Evolutionary conservation across 306 rosid genomes (phyloP), one percentile per base, ranked within the genome.

Genomic region (Begonia fuchsioides): DNA sequence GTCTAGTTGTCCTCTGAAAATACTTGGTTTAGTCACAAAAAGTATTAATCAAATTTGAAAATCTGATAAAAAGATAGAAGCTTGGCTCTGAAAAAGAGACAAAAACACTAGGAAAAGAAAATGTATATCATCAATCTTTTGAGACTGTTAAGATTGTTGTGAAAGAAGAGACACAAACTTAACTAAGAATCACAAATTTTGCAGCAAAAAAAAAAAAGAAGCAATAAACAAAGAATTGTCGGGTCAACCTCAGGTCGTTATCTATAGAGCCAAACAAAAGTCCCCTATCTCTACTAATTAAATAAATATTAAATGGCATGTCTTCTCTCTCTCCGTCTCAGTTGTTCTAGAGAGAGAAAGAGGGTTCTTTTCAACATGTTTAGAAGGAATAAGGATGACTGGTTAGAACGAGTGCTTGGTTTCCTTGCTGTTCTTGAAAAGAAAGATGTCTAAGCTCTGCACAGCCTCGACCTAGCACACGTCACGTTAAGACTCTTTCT

Each of bases 181-280:
- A 57, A 58, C 38, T 26, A 26, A 5, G 35, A 26, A 26, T 8
- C 35, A 26, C 35, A 26, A 4, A 26, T 26, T 26, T 26, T 26
- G 35, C 35, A 4, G 35, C 35, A 26, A 26, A 26, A 26, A 26
- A 20, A 20, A 0, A 20, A 20, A 20, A 26, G 5, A 26, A 26
- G 5, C 5, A 26, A 1, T 1, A 20, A 20, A 8, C 19, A 45
- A 45, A 53, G 70, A 64, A 62, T 69, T 60, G 61, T 19, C 59
- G 70, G 70, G 79, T 76, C 93, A 58, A 59, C 55, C 47, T 83
- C 73, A 79, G 76, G 65, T 63, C 50, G 81, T 74, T 71, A 66
- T 26, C 35, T 0, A 60, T 63, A 66, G 60, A 63, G 64, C 53
- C 49, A 57, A 58, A 63, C 51, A 55, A n/a, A n/a, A 57, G 41